A percentile compares a stretch with the other conserved stretches of the same genome.
These are phyloP conservation scores for Neofusicoccum kwambonambiense DNA, from an alignment of 2,329 filamentous ascomycete genomes.

Conservation along the genomic window DNA sequence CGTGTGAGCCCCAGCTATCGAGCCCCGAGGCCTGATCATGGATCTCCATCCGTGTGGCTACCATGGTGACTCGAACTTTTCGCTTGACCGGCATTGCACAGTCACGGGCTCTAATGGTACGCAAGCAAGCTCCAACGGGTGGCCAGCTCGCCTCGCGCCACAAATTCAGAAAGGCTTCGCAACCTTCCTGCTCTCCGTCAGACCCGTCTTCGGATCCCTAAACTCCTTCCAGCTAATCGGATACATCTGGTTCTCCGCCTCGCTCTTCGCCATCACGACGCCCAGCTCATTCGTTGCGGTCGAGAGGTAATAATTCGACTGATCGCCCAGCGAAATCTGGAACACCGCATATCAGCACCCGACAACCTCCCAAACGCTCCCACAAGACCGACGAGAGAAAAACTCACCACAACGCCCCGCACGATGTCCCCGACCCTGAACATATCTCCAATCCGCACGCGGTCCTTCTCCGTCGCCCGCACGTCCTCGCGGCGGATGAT, in stretches of 20 bases:
- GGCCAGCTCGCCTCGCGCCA: neutral
- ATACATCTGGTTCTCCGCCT: slow-evolving; percentile 85
- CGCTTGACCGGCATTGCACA: neutral
- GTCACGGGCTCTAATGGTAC: no score
- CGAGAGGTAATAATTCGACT: slow-evolving; percentile 91
- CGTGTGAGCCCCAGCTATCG: no score
- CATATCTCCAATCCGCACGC: slow-evolving; percentile 84
- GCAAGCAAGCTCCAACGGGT: no score
- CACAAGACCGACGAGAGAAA: neutral
- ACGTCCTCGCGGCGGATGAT: slow-evolving; percentile 88
- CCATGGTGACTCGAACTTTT: no score
- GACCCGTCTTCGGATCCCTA: slow-evolving; percentile 75
- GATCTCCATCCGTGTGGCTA: no score
- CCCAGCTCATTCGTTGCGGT: slow-evolving; percentile 90
- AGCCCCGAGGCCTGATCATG: no score
- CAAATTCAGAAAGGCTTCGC: slow-evolving; percentile 77
- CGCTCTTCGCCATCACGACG: slow-evolving; percentile 88
- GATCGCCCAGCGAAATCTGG: slow-evolving; percentile 85
- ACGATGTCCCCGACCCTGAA: slow-evolving; percentile 94
- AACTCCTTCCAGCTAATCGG: slow-evolving; percentile 96
- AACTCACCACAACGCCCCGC: slow-evolving; percentile 71
- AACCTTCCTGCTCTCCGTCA: slow-evolving; percentile 81
- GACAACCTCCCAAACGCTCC: neutral
- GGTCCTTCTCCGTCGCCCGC: slow-evolving; percentile 84
- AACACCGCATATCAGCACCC: neutral